Evolutionary conservation across 1,139 yeast species (phyloP).

Genomic region (Hyphopichia khmerensis): DNA sequence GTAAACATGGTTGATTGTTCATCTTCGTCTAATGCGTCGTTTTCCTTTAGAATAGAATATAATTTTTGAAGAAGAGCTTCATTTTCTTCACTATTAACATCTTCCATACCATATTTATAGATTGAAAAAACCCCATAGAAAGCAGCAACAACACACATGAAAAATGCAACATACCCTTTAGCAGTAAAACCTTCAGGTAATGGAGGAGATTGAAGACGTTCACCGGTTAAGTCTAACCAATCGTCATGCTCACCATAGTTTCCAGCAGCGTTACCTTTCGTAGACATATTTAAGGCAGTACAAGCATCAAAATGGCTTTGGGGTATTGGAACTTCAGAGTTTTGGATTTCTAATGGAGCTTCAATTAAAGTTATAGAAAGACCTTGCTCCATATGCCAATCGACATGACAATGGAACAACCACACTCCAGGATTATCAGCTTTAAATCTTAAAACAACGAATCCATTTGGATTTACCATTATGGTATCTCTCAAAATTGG

Average conservation of each 20-base stretch:
- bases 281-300: slow-evolving; percentile 45
- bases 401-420: slow-evolving; percentile 67
- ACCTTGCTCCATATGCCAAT: slow-evolving; percentile 66
- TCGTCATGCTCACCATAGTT: slow-evolving; percentile 45
- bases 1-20: slow-evolving; percentile 14
- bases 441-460: slow-evolving; percentile 57
- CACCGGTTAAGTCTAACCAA: slow-evolving; percentile 67
- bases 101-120: slow-evolving; percentile 80
- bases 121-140: slow-evolving; percentile 75
- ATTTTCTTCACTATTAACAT: slow-evolving; percentile 55
- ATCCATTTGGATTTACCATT: slow-evolving; percentile 64
- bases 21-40: slow-evolving; percentile 19
- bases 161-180: slow-evolving; percentile 85
- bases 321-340: slow-evolving; percentile 46
- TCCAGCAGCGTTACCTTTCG: slow-evolving; percentile 84
- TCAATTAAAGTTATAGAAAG: slow-evolving; percentile 52
- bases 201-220: slow-evolving; percentile 59
- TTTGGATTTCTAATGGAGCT: slow-evolving; percentile 56
- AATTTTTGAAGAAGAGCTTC: slow-evolving; percentile 53
- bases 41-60: slow-evolving; percentile 37
- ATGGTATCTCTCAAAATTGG: slow-evolving; percentile 75
- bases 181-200: slow-evolving; percentile 88
- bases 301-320: slow-evolving; percentile 63
- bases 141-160: slow-evolving; percentile 77
- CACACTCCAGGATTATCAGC: slow-evolving; percentile 64